Percentiles rank a stretch among this genome's conserved stretches.
These are phyloP conservation scores for Vanderwaltozyma verrucispora DNA, from an alignment of 805 yeast species.

Conservation along the genomic window DNA sequence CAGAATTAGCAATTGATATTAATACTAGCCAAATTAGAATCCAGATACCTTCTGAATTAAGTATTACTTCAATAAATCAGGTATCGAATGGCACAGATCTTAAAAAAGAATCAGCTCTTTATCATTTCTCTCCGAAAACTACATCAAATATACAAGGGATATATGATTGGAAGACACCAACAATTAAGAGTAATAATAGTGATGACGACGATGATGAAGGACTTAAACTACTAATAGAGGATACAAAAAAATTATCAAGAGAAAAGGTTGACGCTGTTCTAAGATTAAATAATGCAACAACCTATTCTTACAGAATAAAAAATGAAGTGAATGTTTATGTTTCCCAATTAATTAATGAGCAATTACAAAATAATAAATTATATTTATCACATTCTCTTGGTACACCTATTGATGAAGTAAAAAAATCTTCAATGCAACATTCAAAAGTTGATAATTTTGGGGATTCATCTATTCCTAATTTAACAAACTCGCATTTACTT, in stretches of 20 bases:
- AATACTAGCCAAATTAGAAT: constrained; percentile 52
- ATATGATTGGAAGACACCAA: neutral
- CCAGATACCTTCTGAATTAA: too few species aligned
- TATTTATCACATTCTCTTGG: constrained; percentile 8
- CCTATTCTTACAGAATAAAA: constrained; percentile 66
- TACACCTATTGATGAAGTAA: neutral
- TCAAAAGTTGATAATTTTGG: neutral
- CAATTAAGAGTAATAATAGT: too few species aligned
- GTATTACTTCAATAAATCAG: too few species aligned
- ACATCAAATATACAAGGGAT: constrained; percentile 42
- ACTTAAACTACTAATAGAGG: constrained; percentile 48
- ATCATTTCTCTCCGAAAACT: constrained; percentile 49
- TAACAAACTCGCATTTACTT: neutral
- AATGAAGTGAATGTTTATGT: constrained; percentile 69
- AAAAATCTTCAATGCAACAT: too few species aligned
- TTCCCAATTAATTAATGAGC: constrained; percentile 48
- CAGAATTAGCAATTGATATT: constrained; percentile 64
- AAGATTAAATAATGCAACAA: constrained; percentile 62
- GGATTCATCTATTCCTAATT: too few species aligned
- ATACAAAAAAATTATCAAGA: constrained; percentile 50
- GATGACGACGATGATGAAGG: constrained; percentile 40
- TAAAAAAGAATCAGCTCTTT: neutral
- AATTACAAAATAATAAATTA: constrained; percentile 40
- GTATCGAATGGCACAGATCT: too few species aligned
- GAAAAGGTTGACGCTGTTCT: constrained; percentile 61